Evolutionary conservation across 2,329 filamentous ascomycete species (phyloP).

Genomic region (Zymoseptoria ardabiliae): DNA sequence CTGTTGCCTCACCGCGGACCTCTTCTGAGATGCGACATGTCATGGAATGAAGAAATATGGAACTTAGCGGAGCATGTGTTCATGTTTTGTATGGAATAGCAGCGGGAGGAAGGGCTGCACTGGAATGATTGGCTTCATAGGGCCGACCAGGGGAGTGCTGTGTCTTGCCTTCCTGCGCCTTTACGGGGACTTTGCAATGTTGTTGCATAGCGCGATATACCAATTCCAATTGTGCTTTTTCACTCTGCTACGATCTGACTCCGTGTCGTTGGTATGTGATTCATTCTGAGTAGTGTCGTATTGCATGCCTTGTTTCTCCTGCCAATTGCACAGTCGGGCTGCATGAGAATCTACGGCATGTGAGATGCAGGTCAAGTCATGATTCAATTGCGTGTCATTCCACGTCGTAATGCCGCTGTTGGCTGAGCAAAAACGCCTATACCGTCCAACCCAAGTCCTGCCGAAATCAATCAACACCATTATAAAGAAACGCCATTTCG

Average conservation of each 20-base stretch:
- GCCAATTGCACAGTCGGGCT: too few species aligned
- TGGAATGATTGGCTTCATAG: slow-evolving; percentile 1
- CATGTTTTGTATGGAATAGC: slow-evolving; percentile 5
- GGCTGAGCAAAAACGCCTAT: neutral
- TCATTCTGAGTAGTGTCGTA: neutral
- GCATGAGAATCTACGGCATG: too few species aligned
- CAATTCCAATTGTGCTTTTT: slow-evolving; percentile 11
- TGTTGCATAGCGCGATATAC: slow-evolving; percentile 22
- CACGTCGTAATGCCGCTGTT: neutral
- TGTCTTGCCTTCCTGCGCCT: neutral
- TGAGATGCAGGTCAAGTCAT: too few species aligned
- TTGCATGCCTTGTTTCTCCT: neutral
- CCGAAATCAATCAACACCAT: neutral
- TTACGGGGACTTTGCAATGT: neutral
- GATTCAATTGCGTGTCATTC: too few species aligned
- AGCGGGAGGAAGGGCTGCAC: slow-evolving; percentile 10
- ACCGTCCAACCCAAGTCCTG: neutral
- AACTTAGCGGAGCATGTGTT: slow-evolving; percentile 10
- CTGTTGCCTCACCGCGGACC: neutral
- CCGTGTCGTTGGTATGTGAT: neutral
- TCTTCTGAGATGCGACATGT: neutral
- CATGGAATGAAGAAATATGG: neutral
- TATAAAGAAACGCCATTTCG: neutral
- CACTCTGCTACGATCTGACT: neutral
- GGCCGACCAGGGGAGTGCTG: neutral